Conservation (phyloP, 192 early-diverging fungal species). For the Coemansia furcata region DNA sequence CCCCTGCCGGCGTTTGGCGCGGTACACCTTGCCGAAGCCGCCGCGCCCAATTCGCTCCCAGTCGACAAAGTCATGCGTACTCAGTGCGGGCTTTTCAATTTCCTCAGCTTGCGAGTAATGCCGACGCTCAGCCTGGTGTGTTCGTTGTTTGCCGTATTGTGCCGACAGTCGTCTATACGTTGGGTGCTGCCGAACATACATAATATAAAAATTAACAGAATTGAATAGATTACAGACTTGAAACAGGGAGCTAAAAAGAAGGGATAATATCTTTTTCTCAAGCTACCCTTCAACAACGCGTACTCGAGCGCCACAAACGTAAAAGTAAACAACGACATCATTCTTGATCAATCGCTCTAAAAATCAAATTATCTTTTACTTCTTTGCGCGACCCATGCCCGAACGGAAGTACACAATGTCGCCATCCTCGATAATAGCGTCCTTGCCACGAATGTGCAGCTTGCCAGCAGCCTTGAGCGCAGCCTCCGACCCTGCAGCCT, state of each 20-base stretch:
- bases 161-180: conserved; percentile 26
- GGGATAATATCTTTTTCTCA: neutral
- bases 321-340: neutral
- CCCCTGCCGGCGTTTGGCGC: conserved; percentile 16
- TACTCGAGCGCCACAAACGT: neutral
- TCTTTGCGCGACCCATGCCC: conserved; percentile 45
- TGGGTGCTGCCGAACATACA: conserved; percentile 34
- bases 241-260: neutral
- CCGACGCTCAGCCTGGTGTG: neutral
- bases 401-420: conserved; percentile 82
- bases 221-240: neutral
- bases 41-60: conserved; percentile 49
- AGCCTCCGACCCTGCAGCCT: conserved; percentile 77
- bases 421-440: conserved; percentile 89
- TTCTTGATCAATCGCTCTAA: neutral
- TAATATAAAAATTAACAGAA: neutral
- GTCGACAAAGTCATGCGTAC: conserved; percentile 25
- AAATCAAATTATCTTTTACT: conserved; percentile 10
- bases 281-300: neutral
- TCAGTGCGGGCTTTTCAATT: neutral
- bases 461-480: conserved; percentile 91
- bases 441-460: conserved; percentile 88
- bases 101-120: neutral
- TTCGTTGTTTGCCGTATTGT: conserved; percentile 10
- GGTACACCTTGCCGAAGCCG: conserved; percentile 48